Percentiles rank a stretch among this genome's conserved stretches.
These are phyloP conservation scores for Castanopsis chinensis DNA, from an alignment of 306 rosid genomes.

Conservation along the genomic window DNA sequence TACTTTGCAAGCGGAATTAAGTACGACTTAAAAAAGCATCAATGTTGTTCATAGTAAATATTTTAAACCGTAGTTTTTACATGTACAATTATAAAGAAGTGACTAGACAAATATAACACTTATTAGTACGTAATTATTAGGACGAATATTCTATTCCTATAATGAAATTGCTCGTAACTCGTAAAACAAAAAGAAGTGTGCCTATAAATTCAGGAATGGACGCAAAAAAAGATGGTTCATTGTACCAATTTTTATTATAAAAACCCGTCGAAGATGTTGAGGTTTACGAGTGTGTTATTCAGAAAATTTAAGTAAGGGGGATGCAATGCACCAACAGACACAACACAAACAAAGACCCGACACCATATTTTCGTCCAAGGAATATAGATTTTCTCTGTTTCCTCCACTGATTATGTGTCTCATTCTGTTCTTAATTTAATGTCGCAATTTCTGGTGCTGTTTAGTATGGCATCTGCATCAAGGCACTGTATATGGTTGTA, in stretches of 20 bases:
- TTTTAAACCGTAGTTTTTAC: too few species aligned
- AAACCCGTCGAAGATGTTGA: neutral
- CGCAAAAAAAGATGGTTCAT: slow-evolving; percentile 21
- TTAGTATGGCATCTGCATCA: neutral
- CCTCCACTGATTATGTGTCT: slow-evolving; percentile 18
- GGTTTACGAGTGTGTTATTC: neutral
- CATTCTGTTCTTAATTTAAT: neutral
- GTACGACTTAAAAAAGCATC: too few species aligned
- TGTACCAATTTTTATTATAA: slow-evolving; percentile 4
- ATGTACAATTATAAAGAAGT: too few species aligned
- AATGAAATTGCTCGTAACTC: neutral
- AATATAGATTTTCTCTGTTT: slow-evolving; percentile 34
- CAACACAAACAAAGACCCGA: slow-evolving; percentile 32
- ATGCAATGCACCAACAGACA: slow-evolving; percentile 38
- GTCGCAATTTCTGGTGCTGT: neutral
- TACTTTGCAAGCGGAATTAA: too few species aligned
- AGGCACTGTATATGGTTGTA: neutral
- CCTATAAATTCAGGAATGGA: neutral
- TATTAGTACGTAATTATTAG: too few species aligned
- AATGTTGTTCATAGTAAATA: too few species aligned
- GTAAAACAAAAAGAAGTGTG: neutral
- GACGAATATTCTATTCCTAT: neutral
- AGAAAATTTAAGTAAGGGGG: neutral
- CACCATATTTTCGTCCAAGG: slow-evolving; percentile 45
- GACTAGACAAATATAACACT: too few species aligned